A percentile compares a stretch with the other conserved stretches of the same genome.
Conservation (phyloP, 106 monocot genomes). For the Dioscorea dumetorum region DNA sequence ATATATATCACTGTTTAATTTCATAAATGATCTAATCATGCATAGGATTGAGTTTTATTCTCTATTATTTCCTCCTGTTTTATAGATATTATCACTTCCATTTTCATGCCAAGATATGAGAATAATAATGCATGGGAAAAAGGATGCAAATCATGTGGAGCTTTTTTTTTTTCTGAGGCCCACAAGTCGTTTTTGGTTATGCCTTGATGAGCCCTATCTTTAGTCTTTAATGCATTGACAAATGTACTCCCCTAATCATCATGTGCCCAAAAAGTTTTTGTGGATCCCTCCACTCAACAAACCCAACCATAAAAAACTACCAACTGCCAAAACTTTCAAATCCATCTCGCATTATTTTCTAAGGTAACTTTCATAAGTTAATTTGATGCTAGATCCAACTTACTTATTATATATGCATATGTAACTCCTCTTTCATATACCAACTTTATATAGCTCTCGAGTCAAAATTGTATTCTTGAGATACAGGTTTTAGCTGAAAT, state of each 20-base stretch:
- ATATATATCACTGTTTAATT: neutral
- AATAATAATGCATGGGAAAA: neutral
- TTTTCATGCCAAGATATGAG: neutral
- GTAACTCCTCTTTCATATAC: too few relatives aligned
- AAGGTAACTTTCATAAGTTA: too few relatives aligned
- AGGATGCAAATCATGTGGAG: neutral
- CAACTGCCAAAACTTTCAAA: neutral
- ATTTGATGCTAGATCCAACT: too few relatives aligned
- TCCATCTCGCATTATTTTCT: neutral
- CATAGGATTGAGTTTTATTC: too few relatives aligned
- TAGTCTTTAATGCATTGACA: too few relatives aligned
- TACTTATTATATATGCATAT: too few relatives aligned
- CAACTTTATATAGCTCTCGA: too few relatives aligned
- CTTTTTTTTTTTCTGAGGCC: neutral
- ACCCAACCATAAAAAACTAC: neutral
- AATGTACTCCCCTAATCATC: neutral
- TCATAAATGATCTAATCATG: neutral
- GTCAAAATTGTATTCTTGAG: too few relatives aligned
- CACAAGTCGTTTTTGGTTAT: neutral
- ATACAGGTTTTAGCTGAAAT: too few relatives aligned
- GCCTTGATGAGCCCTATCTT: neutral
- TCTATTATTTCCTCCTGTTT: too few relatives aligned
- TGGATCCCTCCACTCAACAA: neutral
- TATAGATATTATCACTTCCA: too few relatives aligned
- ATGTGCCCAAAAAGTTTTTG: neutral